Conservation (phyloP, 2,329 filamentous ascomycete species). For the Thelonectria blattea region DNA sequence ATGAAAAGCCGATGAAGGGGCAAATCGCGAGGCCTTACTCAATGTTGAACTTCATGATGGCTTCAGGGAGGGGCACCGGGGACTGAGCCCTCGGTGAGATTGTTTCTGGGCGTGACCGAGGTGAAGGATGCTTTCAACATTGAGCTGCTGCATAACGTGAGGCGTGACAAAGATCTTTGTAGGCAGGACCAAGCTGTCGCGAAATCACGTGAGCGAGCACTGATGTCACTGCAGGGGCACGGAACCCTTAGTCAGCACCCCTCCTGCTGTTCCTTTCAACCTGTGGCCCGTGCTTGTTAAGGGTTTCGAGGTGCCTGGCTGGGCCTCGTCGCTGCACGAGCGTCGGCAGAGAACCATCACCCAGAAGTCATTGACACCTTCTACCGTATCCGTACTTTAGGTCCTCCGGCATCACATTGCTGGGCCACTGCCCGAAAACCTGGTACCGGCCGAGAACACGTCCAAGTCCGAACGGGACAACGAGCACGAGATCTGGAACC, state of each 20-base stretch:
- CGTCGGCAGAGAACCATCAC: too few species aligned
- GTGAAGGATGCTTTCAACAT: slow-evolving; percentile 14
- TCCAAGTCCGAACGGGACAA: not conserved
- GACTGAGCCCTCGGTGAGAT: slow-evolving; percentile 23
- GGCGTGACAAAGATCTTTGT: slow-evolving; percentile 33
- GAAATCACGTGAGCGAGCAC: slow-evolving; percentile 39
- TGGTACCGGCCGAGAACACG: not conserved
- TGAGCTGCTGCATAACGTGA: slow-evolving; percentile 25
- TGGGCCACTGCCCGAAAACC: not conserved
- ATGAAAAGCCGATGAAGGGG: not conserved
- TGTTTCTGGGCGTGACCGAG: slow-evolving; percentile 9
- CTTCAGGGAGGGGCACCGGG: slow-evolving; percentile 21
- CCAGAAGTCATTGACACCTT: too few species aligned
- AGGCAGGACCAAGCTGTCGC: slow-evolving; percentile 34
- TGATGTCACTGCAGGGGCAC: not conserved
- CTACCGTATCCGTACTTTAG: too few species aligned
- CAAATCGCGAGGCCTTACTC: slow-evolving; percentile 45
- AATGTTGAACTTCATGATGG: slow-evolving; percentile 59
- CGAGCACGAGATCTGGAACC: not conserved
- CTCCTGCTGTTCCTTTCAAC: not conserved
- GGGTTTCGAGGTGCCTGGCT: too few species aligned
- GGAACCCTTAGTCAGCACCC: slow-evolving; percentile 1
- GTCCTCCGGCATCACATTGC: too few species aligned
- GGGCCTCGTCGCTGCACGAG: too few species aligned
- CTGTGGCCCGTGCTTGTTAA: too few species aligned